These are phyloP conservation scores for Agarophyton chilense DNA, from an alignment of 23 red algal species.

Conservation along the genomic window DNA sequence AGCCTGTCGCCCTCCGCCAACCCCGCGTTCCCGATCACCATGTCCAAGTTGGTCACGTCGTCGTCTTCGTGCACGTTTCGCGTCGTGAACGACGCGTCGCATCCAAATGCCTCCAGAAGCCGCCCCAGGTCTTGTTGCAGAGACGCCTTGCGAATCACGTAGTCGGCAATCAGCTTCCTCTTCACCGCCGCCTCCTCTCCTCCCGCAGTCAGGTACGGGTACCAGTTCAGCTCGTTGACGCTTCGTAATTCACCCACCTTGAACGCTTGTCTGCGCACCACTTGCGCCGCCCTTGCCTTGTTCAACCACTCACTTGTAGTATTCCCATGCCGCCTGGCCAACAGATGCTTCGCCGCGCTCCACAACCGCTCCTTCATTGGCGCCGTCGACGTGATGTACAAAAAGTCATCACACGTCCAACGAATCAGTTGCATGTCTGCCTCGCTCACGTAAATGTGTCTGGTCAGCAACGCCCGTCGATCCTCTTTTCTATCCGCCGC, in stretches of 20 bases:
- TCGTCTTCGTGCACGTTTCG: conserved; percentile 1
- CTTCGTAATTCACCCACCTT: neutral
- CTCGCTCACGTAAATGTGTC: conserved; percentile 14
- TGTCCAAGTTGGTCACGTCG: no score
- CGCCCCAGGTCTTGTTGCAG: neutral
- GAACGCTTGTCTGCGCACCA: neutral
- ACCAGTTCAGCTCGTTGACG: neutral
- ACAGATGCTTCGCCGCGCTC: neutral
- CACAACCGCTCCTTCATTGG: conserved; percentile 27
- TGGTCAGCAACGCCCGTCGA: neutral
- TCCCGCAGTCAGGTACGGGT: neutral
- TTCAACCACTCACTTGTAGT: neutral
- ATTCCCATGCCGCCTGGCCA: neutral
- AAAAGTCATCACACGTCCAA: neutral
- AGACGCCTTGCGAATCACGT: conserved; percentile 5
- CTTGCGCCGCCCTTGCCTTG: neutral
- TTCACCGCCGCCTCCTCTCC: neutral
- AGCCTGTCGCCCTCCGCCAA: no score
- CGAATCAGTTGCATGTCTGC: neutral
- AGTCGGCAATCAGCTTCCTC: neutral
- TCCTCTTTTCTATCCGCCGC: neutral
- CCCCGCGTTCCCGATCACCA: no score
- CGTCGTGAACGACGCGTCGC: neutral
- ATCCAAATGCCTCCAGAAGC: neutral
- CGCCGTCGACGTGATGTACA: conserved; percentile 16